Evolutionary conservation across 2,329 filamentous ascomycete genomes (phyloP).

Genomic region (Cercospora sp.): DNA sequence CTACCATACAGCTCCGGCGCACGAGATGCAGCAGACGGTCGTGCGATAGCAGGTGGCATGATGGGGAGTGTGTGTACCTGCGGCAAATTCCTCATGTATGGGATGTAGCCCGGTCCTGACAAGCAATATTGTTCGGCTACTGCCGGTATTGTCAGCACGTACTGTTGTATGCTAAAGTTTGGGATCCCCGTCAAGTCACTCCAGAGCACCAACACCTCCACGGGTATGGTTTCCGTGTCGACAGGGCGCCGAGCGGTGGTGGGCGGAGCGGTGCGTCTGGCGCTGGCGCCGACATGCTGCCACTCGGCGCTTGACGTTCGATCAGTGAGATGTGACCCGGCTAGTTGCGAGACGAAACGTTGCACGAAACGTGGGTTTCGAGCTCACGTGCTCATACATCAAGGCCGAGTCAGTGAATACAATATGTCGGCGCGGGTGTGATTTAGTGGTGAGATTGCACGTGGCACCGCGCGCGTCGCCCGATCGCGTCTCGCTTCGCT

Average conservation of each 20-base stretch:
- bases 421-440: neutral
- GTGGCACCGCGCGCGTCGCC: neutral
- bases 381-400: slow-evolving; percentile 8
- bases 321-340: neutral
- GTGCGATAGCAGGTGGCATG: slow-evolving; percentile 17
- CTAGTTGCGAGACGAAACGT: neutral
- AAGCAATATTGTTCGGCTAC: slow-evolving; percentile 11
- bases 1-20: slow-evolving; percentile 17
- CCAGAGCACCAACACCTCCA: slow-evolving; percentile 3
- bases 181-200: slow-evolving; percentile 1
- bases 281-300: neutral
- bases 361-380: neutral
- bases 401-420: slow-evolving; percentile 18
- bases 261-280: neutral
- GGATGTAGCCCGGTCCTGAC: slow-evolving; percentile 14
- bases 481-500: slow-evolving; percentile 15
- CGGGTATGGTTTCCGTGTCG: neutral
- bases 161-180: neutral
- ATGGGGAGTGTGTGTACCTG: slow-evolving; percentile 6
- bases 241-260: neutral
- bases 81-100: slow-evolving; percentile 14
- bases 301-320: neutral
- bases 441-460: slow-evolving; percentile 5
- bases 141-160: slow-evolving; percentile 13
- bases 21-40: slow-evolving; percentile 23